Conservation (phyloP, 306 rosid species). For the Vigna radiata region DNA sequence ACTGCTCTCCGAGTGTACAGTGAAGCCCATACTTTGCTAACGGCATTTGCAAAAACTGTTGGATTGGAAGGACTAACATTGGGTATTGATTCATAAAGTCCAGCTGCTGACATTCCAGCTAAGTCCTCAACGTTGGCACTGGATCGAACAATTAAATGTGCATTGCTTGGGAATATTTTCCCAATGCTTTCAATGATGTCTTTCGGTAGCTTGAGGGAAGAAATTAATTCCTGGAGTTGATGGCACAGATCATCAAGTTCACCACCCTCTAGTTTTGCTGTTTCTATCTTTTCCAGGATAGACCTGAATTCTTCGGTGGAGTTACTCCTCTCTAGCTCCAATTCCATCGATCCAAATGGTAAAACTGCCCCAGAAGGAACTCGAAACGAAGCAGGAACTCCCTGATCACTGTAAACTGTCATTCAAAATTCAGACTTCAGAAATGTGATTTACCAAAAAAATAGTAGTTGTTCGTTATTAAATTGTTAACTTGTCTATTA, state of each 20-base stretch:
- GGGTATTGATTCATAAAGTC: conserved; percentile 94
- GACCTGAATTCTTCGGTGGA: conserved; percentile 68
- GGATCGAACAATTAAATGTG: conserved; percentile 85
- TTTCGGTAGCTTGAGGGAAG: conserved; percentile 69
- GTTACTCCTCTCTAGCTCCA: conserved; percentile 70
- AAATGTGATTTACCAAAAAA: conserved; percentile 28
- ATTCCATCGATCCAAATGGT: conserved; percentile 95
- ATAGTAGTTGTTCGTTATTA: conserved; percentile 21
- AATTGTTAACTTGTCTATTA: not conserved
- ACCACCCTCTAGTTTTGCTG: conserved; percentile 66
- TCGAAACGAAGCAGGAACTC: conserved; percentile 79
- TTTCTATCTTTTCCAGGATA: conserved; percentile 69
- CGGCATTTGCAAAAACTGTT: conserved; percentile 66
- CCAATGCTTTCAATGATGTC: conserved; percentile 69
- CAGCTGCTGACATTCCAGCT: conserved; percentile 98
- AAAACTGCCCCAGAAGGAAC: conserved; percentile 93
- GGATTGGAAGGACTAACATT: conserved; percentile 87
- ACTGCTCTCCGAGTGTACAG: conserved; percentile 90
- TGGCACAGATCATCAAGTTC: conserved; percentile 73
- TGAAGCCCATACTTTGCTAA: conserved; percentile 90
- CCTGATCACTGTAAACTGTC: conserved; percentile 79
- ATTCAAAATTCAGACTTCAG: conserved; percentile 45
- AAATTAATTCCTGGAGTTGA: conserved; percentile 80
- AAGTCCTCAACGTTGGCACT: conserved; percentile 97
- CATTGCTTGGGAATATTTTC: conserved; percentile 67